Evolutionary conservation across 2,329 filamentous ascomycete genomes (phyloP), one percentile per base, ranked within the genome.

Genomic region (Aspergillus hiratsukae): DNA sequence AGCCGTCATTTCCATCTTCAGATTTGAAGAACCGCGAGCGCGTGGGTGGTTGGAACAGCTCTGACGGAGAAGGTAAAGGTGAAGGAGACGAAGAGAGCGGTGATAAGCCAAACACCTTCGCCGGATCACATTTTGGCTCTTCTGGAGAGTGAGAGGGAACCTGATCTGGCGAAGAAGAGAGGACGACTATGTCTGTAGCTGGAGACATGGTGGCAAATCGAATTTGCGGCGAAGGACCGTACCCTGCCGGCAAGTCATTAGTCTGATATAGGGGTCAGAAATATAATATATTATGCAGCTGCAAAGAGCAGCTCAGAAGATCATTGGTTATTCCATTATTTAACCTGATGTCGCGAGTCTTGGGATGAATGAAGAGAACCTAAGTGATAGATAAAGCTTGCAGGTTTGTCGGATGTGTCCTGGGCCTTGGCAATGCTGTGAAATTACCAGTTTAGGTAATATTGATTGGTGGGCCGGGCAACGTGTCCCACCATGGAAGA

Each of bases 121-220:
- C 60, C 9, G 52, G 21, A 52, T 60, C 59, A 49, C 61, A 55
- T 23, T 55, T 37, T 49, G 58, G 43, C 48, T 69, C 72, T 56
- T 64, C 67, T 64, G 74, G 71, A 17, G 61, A 67, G 46, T 55
- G 61, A 51, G 68, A 57, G 57, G 70, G 62, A 61, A 71, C 50
- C 46, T 56, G 64, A 37, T 68, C 68, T 27, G 76, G 75, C 4
- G 76, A 76, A 19, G 76, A 78, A 27, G 74, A 76, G 51, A 78
- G 63, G 54, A 76, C 58, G 54, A 75, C 70, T 52, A 76, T 64
- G 37, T 76, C 68, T 14, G 69, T 61, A 51, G 67, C 64, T 54
- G 65, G 66, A 58, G 66, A 63, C 76, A 79, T 79, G 52, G 61
- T 75, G 61, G 58, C 62, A 41, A 59, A 31, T 51, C 55, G 54